phyloP scores from a whole-genome alignment of 169 alveolate species.

The Eimeria acervulina region DNA sequence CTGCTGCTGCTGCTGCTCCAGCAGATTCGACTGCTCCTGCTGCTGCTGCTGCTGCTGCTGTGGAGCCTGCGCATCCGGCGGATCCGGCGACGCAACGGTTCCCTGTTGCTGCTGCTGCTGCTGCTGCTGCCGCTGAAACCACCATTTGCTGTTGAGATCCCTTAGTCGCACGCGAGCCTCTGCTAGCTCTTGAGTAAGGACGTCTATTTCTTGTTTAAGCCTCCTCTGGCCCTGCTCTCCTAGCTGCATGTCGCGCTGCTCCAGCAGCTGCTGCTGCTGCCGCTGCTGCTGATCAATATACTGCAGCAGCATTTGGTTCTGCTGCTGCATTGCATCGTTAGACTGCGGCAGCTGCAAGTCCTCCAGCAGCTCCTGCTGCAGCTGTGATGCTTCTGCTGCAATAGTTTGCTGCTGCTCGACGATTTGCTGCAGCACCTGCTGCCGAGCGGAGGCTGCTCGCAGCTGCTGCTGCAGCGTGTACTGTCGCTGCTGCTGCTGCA shows the following conservation, averaged over 20 bases:
- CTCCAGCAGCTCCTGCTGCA: background rate
- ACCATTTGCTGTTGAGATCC: background rate
- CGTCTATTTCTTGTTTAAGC: background rate
- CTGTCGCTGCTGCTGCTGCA: background rate
- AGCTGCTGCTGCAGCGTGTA: background rate
- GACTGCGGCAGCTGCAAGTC: background rate
- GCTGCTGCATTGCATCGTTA: background rate
- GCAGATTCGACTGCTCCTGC: background rate
- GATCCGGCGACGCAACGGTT: background rate
- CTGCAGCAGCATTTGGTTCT: background rate
- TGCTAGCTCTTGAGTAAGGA: background rate
- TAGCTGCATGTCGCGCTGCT: background rate
- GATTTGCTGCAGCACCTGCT: background rate
- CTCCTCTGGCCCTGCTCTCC: background rate
- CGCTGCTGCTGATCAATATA: background rate
- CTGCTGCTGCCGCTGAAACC: conserved; percentile 25
- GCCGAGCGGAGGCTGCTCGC: background rate
- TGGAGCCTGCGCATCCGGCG: background rate
- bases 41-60: conserved; percentile 37
- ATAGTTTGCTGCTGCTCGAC: background rate
- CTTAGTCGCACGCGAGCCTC: background rate
- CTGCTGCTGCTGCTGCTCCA: conserved; percentile 57
- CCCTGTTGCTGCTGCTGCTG: background rate
- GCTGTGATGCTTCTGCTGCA: background rate
- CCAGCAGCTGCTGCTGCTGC: conserved; percentile 1